These are phyloP conservation scores for Nakazawaea ishiwadae DNA, from an alignment of 805 yeast species.

Conservation along the genomic window DNA sequence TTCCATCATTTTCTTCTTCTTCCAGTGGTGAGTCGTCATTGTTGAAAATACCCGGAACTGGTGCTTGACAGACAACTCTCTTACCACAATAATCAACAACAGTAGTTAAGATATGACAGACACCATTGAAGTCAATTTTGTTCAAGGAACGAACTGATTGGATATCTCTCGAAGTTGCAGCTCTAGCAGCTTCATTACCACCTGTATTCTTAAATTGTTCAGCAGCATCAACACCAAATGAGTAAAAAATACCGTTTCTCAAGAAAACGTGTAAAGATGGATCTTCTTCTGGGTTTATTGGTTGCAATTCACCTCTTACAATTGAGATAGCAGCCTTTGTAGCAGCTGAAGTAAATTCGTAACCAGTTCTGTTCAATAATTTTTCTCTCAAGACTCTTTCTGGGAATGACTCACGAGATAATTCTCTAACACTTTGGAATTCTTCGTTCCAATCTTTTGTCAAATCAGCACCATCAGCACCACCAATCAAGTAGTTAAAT, in stretches of 20 bases:
- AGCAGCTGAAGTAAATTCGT: slow-evolving; percentile 74
- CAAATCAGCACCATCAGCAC: slow-evolving; percentile 54
- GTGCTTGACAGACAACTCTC: slow-evolving; percentile 87
- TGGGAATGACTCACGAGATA: slow-evolving; percentile 51
- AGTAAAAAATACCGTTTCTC: slow-evolving; percentile 82
- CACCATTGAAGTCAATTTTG: slow-evolving; percentile 55
- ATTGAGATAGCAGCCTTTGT: slow-evolving; percentile 76
- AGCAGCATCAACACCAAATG: slow-evolving; percentile 65
- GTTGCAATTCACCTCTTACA: slow-evolving; percentile 63
- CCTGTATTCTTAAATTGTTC: slow-evolving; percentile 66
- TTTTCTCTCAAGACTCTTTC: slow-evolving; percentile 76
- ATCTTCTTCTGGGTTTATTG: slow-evolving; percentile 79
- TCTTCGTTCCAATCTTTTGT: slow-evolving; percentile 89
- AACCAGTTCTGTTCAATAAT: slow-evolving; percentile 61
- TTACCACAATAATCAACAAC: slow-evolving; percentile 88
- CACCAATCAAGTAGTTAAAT: slow-evolving; percentile 45
- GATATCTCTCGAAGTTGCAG: slow-evolving; percentile 74
- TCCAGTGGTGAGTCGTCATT: slow-evolving; percentile 26
- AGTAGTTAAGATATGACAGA: slow-evolving; percentile 74
- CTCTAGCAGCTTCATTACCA: slow-evolving; percentile 83
- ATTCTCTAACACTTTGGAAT: slow-evolving; percentile 74
- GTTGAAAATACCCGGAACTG: slow-evolving; percentile 86
- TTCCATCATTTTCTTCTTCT: slow-evolving; percentile 30
- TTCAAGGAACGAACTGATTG: slow-evolving; percentile 66
- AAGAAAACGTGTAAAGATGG: slow-evolving; percentile 61